Evolutionary conservation across 1,284 basidiomycete species (phyloP).

Genomic region (Sporisorium sorghi): DNA sequence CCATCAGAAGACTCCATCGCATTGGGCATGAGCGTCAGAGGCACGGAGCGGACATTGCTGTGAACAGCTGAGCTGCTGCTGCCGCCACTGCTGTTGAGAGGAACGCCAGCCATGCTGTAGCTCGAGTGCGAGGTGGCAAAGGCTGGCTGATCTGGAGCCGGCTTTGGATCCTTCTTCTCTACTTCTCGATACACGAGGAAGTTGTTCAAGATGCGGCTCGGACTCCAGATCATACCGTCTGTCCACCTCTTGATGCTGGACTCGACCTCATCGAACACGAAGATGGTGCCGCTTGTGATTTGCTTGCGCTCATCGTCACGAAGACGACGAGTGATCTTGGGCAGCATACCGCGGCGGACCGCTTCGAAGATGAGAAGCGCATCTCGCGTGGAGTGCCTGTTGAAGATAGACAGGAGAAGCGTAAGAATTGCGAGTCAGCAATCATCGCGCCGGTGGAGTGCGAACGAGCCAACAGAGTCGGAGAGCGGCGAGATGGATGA

Average conservation of each 20-base stretch:
- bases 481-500: background rate
- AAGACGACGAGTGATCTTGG: conserved; percentile 90
- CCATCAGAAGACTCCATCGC: conserved; percentile 23
- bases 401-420: conserved; percentile 70
- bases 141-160: conserved; percentile 31
- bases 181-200: conserved; percentile 76
- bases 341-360: conserved; percentile 86
- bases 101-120: conserved; percentile 20
- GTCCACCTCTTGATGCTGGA: conserved; percentile 99
- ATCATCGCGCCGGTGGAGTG: background rate
- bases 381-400: conserved; percentile 92
- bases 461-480: background rate
- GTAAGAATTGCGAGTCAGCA: background rate
- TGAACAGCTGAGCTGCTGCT: conserved; percentile 9
- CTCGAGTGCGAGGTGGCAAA: conserved; percentile 29
- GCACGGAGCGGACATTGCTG: conserved; percentile 29
- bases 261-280: conserved; percentile 97
- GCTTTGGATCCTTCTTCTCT: conserved; percentile 55
- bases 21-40: conserved; percentile 34
- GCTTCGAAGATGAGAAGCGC: conserved; percentile 95
- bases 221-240: conserved; percentile 93
- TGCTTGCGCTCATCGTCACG: conserved; percentile 88
- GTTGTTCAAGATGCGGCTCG: conserved; percentile 88
- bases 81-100: conserved; percentile 10
- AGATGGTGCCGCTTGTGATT: conserved; percentile 93